Percentiles rank a stretch among this genome's conserved stretches.
phyloP scores from a whole-genome alignment of 129 eudicot species.

The Ambrosia artemisiifolia region DNA sequence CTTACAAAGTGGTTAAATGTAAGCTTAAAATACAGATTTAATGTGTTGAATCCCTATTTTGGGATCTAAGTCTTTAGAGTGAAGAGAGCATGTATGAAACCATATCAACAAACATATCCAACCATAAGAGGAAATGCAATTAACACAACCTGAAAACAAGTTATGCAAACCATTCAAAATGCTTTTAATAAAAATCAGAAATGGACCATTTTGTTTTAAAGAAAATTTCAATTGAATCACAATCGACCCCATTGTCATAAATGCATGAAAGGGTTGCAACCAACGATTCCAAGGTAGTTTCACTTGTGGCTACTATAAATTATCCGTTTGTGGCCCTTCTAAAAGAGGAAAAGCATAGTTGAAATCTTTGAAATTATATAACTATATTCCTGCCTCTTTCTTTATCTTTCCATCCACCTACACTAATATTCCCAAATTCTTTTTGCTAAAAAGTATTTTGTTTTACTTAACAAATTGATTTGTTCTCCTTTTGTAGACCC shows the following conservation, averaged over 20 bases:
- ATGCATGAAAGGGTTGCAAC: conserved; percentile 39
- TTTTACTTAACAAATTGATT: background rate
- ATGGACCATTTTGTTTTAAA: conserved; percentile 29
- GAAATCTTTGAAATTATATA: conserved; percentile 17
- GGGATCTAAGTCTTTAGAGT: background rate
- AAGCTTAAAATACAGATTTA: too few species aligned
- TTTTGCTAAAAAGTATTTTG: conserved; percentile 21
- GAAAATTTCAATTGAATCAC: conserved; percentile 22
- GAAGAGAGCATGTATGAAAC: background rate
- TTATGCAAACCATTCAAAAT: conserved; percentile 19
- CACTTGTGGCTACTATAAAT: conserved; percentile 36
- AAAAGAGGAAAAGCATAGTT: conserved; percentile 5
- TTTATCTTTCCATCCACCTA: conserved; percentile 35
- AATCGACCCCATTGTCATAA: conserved; percentile 42
- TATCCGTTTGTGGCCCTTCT: conserved; percentile 31
- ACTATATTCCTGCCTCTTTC: conserved; percentile 14
- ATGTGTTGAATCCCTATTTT: background rate
- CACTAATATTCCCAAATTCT: conserved; percentile 14
- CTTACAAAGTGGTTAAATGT: too few species aligned
- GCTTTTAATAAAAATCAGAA: conserved; percentile 16
- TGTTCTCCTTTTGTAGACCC: conserved; percentile 24
- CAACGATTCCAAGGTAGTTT: conserved; percentile 18
- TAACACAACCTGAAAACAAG: conserved; percentile 12
- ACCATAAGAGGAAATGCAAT: conserved; percentile 16
- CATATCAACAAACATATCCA: conserved; percentile 15